Conservation (phyloP, 768 basidiomycete genomes). For the Mycena polygramma region DNA sequence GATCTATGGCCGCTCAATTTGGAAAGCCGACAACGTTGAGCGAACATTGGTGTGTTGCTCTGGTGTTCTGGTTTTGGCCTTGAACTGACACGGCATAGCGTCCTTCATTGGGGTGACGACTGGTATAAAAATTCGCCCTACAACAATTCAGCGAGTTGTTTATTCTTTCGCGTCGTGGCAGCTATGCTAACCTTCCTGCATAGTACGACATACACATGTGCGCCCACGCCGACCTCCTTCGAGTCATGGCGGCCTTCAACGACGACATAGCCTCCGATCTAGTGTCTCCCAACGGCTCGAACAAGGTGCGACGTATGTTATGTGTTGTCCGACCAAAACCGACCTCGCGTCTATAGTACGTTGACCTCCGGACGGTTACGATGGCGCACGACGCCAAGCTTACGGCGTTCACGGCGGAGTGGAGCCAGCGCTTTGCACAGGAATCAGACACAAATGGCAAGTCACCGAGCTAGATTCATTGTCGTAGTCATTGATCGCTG, state of each 20-base stretch:
- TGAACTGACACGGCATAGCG: slow-evolving; percentile 48
- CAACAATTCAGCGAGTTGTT: slow-evolving; percentile 63
- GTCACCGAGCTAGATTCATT: neutral
- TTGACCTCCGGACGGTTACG: slow-evolving; percentile 78
- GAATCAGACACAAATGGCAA: slow-evolving; percentile 72
- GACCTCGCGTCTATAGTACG: slow-evolving; percentile 53
- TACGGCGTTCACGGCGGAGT: slow-evolving; percentile 73
- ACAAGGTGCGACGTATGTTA: slow-evolving; percentile 43
- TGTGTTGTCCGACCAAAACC: neutral
- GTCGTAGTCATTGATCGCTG: slow-evolving; percentile 6
- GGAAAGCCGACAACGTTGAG: slow-evolving; percentile 92
- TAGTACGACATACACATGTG: slow-evolving; percentile 85
- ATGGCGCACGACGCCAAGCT: slow-evolving; percentile 70
- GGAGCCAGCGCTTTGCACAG: slow-evolving; percentile 69
- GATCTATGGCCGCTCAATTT: slow-evolving; percentile 89
- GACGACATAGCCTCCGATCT: slow-evolving; percentile 83
- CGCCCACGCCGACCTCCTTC: slow-evolving; percentile 76
- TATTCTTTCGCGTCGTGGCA: slow-evolving; percentile 9
- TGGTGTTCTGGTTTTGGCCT: neutral
- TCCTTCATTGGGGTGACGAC: slow-evolving; percentile 72
- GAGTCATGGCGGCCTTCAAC: slow-evolving; percentile 80
- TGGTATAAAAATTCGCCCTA: slow-evolving; percentile 83
- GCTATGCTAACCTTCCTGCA: neutral
- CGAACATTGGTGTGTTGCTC: slow-evolving; percentile 77
- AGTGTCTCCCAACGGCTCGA: slow-evolving; percentile 73